Base-by-base conservation (phyloP, 768 basidiomycete species). In the Glaciozyma antarctica region DNA sequence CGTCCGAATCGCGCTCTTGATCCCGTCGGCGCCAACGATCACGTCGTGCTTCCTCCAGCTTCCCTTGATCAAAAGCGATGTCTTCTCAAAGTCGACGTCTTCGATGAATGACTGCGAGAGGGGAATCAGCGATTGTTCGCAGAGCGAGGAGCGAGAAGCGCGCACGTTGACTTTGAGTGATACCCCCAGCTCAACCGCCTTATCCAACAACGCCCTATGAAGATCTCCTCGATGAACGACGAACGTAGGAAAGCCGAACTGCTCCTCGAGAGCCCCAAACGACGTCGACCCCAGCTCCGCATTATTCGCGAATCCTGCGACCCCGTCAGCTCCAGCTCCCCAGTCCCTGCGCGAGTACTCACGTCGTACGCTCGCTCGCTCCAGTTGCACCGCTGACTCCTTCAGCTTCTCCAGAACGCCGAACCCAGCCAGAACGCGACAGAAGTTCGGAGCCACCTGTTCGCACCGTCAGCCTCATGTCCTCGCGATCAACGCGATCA, bases 221-320 rank as follows among this genome's bases (percentile, higher is more conserved):
- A 59, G 47, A 19, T 59, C 58, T 12, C 45, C 58, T 5, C 58
- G 58, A n/a, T 59, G 58, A 1, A 59, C 58, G 26, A 59, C 58
- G 30, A 48, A 59, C 7, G 58, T 59, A 6, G 58, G 58, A n/a
- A 48, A 59, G 1, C 58, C 58, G n/a, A 59, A 59, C 12, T 13
- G 45, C 26, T 47, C 45, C 45, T 59, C 58, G 22, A 59, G 45
- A 10, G 58, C 47, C 0, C 30, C 58, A n/a, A 59, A 59, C 1
- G 45, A 48, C 3, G 58, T 59, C n/a, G 22, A 10, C 0, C 58
- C 58, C 5, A 59, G 26, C 47, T 59, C 28, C 28, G 13, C 22
- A n/a, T 59, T 30, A 45, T 59, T 59, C 28, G 58, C 58, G 45
- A 48, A 59, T 9, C 52, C 52, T 53, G 26, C 49, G 15, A 6